Conservation (phyloP, 2,329 filamentous ascomycete species). For the Cladosporium cucumerinum region DNA sequence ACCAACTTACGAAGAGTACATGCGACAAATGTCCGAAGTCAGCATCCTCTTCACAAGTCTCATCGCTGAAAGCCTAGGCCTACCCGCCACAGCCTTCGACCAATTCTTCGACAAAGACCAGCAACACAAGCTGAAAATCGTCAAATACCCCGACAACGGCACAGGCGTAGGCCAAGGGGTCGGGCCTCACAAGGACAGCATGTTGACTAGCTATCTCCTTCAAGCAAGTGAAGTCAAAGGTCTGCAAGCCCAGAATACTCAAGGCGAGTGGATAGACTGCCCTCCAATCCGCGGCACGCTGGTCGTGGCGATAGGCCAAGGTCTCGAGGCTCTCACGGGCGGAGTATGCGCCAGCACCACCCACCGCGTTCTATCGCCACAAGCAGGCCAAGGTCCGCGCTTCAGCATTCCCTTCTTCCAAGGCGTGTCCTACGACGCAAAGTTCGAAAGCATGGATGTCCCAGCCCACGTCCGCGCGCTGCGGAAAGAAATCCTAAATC, state of each 20-base stretch:
- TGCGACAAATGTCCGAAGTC: constrained; percentile 68
- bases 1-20: constrained; percentile 68
- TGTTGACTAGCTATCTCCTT: constrained; percentile 77
- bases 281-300: constrained; percentile 72
- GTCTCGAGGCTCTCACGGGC: constrained; percentile 77
- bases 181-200: constrained; percentile 80
- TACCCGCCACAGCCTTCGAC: constrained; percentile 67
- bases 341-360: constrained; percentile 80
- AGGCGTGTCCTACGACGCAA: constrained; percentile 73
- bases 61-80: constrained; percentile 77
- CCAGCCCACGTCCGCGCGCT: constrained; percentile 62
- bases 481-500: constrained; percentile 56
- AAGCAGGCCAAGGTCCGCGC: constrained; percentile 65
- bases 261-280: constrained; percentile 78
- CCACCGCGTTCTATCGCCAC: constrained; percentile 75
- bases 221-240: constrained; percentile 74
- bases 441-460: constrained; percentile 72
- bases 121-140: constrained; percentile 87
- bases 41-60: constrained; percentile 73
- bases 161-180: constrained; percentile 60
- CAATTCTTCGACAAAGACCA: constrained; percentile 69
- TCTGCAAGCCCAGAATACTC: constrained; percentile 77
- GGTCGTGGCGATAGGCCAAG: constrained; percentile 84
- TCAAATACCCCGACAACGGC: constrained; percentile 72
- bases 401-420: constrained; percentile 88